Conservation (phyloP, 371 early-diverging fungal species). For the Cokeromyces recurvatus region DNA sequence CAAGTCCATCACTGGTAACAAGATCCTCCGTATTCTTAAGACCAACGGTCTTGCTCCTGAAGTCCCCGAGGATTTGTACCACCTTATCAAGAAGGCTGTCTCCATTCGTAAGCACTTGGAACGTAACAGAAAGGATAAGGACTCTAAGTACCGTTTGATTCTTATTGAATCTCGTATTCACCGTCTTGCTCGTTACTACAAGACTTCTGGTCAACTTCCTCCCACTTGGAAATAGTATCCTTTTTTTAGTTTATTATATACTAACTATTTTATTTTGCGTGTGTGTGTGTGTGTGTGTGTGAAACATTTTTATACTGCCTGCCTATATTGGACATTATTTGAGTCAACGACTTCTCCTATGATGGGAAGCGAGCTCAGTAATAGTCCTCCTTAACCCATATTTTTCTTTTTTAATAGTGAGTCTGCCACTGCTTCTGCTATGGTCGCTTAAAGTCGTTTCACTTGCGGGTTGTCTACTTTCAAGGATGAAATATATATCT, state of each 20-base stretch:
- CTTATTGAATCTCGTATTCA: conserved; percentile 98
- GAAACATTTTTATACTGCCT: conserved; percentile 1
- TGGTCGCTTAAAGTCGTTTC: conserved; percentile 35
- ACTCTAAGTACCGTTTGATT: conserved; percentile 99
- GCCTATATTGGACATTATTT: conserved; percentile 26
- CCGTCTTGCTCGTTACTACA: conserved; percentile 99
- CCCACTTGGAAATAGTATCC: conserved; percentile 97
- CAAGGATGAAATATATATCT: conserved; percentile 13
- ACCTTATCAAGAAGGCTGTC: conserved; percentile 99
- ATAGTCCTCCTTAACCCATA: conserved; percentile 38
- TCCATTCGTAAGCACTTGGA: conserved; percentile 99
- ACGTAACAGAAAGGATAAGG: conserved; percentile 98
- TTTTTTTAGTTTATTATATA: conserved; percentile 30
- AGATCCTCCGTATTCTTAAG: conserved; percentile 93
- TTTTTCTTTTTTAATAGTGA: conserved; percentile 33
- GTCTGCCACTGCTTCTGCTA: conserved; percentile 47
- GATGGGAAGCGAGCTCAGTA: conserved; percentile 23
- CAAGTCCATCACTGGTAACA: conserved; percentile 94
- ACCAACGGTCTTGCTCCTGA: conserved; percentile 82
- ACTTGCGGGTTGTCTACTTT: conserved; percentile 2
- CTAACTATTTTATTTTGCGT: conserved; percentile 3
- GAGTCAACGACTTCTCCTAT: conserved; percentile 3
- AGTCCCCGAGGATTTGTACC: conserved; percentile 99
- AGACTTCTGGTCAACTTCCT: conserved; percentile 95
- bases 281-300: background rate